Percentiles rank a stretch among this genome's conserved stretches.
phyloP scores from a whole-genome alignment of 805 yeast genomes.

The Kodamaea jinghongensis region DNA sequence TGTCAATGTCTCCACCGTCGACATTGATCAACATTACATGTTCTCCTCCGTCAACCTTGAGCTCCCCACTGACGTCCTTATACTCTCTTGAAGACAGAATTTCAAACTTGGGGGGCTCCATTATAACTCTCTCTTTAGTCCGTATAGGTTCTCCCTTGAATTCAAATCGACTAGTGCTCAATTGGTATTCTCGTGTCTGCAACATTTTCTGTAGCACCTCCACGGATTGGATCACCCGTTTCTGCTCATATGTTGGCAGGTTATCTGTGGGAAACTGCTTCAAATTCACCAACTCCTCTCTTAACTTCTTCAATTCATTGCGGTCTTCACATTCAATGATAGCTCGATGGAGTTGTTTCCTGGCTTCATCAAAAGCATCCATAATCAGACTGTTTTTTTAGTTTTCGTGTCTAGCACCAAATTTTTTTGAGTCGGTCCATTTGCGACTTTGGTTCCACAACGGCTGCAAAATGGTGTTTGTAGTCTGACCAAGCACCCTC shows the following conservation, averaged over 20 bases:
- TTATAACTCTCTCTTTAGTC: not conserved
- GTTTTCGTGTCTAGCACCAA: conserved; percentile 2
- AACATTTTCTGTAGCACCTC: conserved; percentile 19
- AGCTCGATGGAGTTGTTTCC: conserved; percentile 8
- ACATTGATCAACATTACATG: conserved; percentile 16
- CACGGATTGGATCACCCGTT: conserved; percentile 19
- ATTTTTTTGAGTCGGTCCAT: not conserved
- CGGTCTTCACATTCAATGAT: conserved; percentile 10
- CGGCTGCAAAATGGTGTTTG: conserved; percentile 4
- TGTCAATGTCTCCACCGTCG: conserved; percentile 7
- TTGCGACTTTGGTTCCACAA: conserved; percentile 1
- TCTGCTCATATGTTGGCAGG: conserved; percentile 19
- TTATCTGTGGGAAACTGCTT: conserved; percentile 1
- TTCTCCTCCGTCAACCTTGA: conserved; percentile 2
- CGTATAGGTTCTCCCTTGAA: conserved; percentile 29
- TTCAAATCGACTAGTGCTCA: conserved; percentile 18
- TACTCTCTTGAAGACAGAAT: conserved; percentile 2
- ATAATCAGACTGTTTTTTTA: not conserved
- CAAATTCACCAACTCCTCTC: conserved; percentile 2
- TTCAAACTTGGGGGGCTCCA: too few species aligned
- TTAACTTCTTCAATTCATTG: conserved; percentile 3
- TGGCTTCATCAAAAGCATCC: not conserved
- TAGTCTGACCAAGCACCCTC: not conserved
- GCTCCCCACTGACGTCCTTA: not conserved
- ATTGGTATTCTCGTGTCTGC: conserved; percentile 17